A percentile compares a stretch with the other conserved stretches of the same genome.
Conservation (phyloP, 768 basidiomycete genomes). For the Termitomyces sp. region DNA sequence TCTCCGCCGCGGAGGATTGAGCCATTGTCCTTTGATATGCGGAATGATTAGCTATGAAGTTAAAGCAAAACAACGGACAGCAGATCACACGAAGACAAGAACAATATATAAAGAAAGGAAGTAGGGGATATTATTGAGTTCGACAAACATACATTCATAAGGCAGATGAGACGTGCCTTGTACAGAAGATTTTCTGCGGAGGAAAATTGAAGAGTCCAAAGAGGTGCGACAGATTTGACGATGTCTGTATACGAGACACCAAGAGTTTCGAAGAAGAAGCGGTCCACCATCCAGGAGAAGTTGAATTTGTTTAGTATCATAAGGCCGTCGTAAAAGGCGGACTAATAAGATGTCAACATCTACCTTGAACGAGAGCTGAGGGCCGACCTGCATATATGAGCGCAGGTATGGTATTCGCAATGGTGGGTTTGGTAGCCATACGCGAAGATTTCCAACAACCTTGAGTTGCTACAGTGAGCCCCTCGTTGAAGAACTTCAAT, state of each 20-base stretch:
- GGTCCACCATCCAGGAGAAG: constrained; percentile 52
- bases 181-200: constrained; percentile 39
- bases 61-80: constrained; percentile 4
- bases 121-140: neutral
- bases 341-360: constrained; percentile 28
- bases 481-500: neutral
- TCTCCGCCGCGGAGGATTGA: constrained; percentile 63
- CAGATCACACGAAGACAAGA: neutral
- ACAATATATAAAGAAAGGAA: neutral
- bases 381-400: constrained; percentile 54
- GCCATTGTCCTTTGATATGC: constrained; percentile 58
- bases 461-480: neutral
- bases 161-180: constrained; percentile 28
- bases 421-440: constrained; percentile 38
- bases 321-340: constrained; percentile 53
- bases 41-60: constrained; percentile 47
- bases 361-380: neutral
- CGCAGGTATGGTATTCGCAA: constrained; percentile 53
- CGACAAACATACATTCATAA: constrained; percentile 1
- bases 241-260: constrained; percentile 50
- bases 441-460: constrained; percentile 47
- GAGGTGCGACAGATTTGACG: constrained; percentile 27
- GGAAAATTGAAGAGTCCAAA: constrained; percentile 35
- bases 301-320: constrained; percentile 47
- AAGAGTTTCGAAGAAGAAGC: constrained; percentile 59